Percentiles rank a stretch among this genome's conserved stretches.
Conservation (phyloP, 2,329 filamentous ascomycete genomes). For the Pleurostoma richardsiae region DNA sequence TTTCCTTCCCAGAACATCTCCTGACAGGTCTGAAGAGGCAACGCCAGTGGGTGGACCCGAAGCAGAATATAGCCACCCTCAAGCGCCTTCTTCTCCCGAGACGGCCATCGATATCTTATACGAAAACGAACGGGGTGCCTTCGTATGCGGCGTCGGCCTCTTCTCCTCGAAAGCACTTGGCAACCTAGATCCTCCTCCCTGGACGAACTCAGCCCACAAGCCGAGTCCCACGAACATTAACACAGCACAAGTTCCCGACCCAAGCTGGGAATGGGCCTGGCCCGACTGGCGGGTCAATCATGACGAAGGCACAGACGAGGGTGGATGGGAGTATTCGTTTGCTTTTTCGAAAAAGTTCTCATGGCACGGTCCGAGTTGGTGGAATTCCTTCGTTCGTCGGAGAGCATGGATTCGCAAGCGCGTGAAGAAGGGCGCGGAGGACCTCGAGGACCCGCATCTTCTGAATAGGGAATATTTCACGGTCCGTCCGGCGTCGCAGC, state of each 20-base stretch:
- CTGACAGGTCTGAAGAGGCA: conserved; percentile 3
- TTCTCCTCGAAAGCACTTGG: conserved; percentile 85
- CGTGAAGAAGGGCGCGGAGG: conserved; percentile 53
- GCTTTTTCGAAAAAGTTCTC: conserved; percentile 69
- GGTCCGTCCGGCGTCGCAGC: conserved; percentile 53
- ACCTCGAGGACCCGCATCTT: conserved; percentile 54
- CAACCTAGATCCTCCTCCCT: conserved; percentile 77
- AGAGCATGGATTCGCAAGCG: conserved; percentile 83
- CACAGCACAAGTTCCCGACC: conserved; percentile 89
- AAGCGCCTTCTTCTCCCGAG: conserved; percentile 23
- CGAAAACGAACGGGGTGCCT: conserved; percentile 89
- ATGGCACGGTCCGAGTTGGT: conserved; percentile 92
- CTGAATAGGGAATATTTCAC: conserved; percentile 77
- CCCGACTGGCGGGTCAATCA: conserved; percentile 60
- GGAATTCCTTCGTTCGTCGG: conserved; percentile 88
- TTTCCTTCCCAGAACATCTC: background rate
- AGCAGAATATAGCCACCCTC: conserved; percentile 4
- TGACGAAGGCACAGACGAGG: conserved; percentile 79
- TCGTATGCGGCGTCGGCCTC: conserved; percentile 83
- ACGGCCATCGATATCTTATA: conserved; percentile 81
- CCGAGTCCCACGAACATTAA: conserved; percentile 63
- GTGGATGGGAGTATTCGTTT: conserved; percentile 96
- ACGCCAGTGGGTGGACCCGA: conserved; percentile 4
- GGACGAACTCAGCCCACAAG: conserved; percentile 69
- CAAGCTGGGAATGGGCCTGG: conserved; percentile 88